Evolutionary conservation across 441 rosid genomes (phyloP), one percentile per base, ranked within the genome.

Genomic region (Brassica hybrid): DNA sequence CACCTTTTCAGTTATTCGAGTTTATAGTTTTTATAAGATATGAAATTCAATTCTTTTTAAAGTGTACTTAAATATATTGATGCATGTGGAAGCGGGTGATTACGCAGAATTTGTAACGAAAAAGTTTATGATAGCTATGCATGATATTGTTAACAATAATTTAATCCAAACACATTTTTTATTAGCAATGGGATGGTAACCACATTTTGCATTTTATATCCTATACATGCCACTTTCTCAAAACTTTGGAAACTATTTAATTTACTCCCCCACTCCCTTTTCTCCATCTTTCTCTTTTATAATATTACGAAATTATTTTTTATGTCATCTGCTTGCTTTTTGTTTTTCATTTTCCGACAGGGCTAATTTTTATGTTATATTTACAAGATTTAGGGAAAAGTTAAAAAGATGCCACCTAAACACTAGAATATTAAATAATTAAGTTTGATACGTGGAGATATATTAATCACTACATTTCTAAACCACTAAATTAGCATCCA

Each of bases 301-400:
- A 74, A 69, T 68, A 18, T 54, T 79, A 72, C 32, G 13, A 61
- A 67, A 23, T 54, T 38, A 25, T 73, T 34, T 27, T 50, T 48
- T 50, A 4, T 74, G 75, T 54, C 71, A 61, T 69, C 18, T 74
- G 67, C 78, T 74, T 79, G 67, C 82, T 70, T 79, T 79, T 79
- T 79, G 82, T 79, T 74, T 79, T 74, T 69, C 68, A 79, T 79
- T 70, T 41, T 52, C 82, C 82, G 79, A 79, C 76, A 79, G 11
- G 64, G 6, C 36, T 74, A 8, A 43, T 27, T 63, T 52, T 73
- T 17, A 54, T 54, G 63, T 69, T 64, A 79, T 69, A 73, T 62
- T 48, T 64, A 69, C 58, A 69, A 64, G 75, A 63, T 68, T 79
- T 43, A 73, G 52, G 57, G 34, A 56, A 79, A 73, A 69, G 71